Evolutionary conservation across 495 filamentous ascomycete species (phyloP), one percentile per base, ranked within the genome.

Genomic region (Lineolata rhizophorae): DNA sequence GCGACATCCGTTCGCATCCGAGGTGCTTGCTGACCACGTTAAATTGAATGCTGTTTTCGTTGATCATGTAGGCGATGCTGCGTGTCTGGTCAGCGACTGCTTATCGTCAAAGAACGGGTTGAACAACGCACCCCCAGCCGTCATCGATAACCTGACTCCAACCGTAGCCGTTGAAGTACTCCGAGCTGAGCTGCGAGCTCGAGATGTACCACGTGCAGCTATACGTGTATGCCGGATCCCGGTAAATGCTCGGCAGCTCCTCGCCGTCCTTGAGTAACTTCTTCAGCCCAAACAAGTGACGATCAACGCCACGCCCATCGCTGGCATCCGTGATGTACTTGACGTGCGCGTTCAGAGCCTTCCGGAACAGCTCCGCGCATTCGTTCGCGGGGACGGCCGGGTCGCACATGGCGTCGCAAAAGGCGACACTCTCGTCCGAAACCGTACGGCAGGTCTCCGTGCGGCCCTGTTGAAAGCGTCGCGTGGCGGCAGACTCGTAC

Each of bases 131-230:
- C 49, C 90, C 87, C 52, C 80, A 99, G 11, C 87, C 87, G 22
- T 73, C 79, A 49, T 95, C 85, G 35, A 95, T 76, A 13, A 99
- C 90, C 65, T 99, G 85, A 48, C 80, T 90, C 90, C 90, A 99
- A 19, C 90, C 90, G 58, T 99, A 99, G 11, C 90, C 90, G 50
- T 99, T 95, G 62, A 95, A 99, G 61, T 70, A 91, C 64, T 99
- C 90, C 18, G 72, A 81, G 57, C 75, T 84, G 49, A 99, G 56
- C 64, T 99, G 90, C 43, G 66, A 75, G 20, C 72, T 81, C 18
- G 72, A 81, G 38, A 99, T 54, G 56, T 67, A 93, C 90, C 90
- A 99, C 18, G 68, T 82, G 49, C 62, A 58, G 30, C 72, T 81
- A 60, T 99, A 99, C 6, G 55, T 43, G 52, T 64, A 95, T 19